Evolutionary conservation across 352 stramenopile species (phyloP).

Genomic region (Aphanomyces invadans): DNA sequence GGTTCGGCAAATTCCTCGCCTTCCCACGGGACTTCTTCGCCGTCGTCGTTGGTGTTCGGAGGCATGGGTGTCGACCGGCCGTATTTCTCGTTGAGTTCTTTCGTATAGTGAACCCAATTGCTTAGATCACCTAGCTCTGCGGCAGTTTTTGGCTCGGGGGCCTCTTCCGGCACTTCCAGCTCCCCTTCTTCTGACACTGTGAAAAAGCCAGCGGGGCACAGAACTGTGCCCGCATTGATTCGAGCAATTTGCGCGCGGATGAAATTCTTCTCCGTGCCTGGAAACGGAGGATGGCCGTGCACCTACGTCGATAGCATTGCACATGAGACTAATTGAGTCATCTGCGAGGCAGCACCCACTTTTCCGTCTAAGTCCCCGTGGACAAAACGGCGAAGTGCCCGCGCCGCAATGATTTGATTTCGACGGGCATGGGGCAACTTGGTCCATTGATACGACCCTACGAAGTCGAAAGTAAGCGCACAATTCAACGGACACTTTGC

Average conservation of each 20-base stretch:
- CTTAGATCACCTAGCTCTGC: conserved; percentile 57
- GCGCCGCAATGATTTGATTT: conserved; percentile 68
- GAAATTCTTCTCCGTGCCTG: conserved; percentile 77
- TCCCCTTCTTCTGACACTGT: conserved; percentile 63
- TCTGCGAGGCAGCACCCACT: conserved; percentile 30
- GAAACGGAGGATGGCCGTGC: conserved; percentile 80
- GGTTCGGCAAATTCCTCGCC: conserved; percentile 52
- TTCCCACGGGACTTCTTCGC: conserved; percentile 59
- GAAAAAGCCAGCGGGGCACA: conserved; percentile 84
- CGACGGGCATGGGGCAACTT: conserved; percentile 67
- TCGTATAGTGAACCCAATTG: conserved; percentile 85
- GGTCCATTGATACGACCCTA: conserved; percentile 61
- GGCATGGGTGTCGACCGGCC: conserved; percentile 65
- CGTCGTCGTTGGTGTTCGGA: conserved; percentile 59
- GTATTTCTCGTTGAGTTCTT: conserved; percentile 78
- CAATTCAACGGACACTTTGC: too few species aligned
- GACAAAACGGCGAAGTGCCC: conserved; percentile 74
- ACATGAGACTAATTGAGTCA: too few species aligned
- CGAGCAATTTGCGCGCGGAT: conserved; percentile 85
- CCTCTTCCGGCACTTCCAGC: conserved; percentile 50
- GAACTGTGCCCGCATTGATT: conserved; percentile 68
- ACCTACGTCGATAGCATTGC: conserved; percentile 27
- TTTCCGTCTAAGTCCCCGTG: conserved; percentile 74
- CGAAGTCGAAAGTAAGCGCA: too few species aligned
- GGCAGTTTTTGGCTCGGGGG: conserved; percentile 64